phyloP scores from a whole-genome alignment of 768 basidiomycete species.

The Trametes sanguinea region DNA sequence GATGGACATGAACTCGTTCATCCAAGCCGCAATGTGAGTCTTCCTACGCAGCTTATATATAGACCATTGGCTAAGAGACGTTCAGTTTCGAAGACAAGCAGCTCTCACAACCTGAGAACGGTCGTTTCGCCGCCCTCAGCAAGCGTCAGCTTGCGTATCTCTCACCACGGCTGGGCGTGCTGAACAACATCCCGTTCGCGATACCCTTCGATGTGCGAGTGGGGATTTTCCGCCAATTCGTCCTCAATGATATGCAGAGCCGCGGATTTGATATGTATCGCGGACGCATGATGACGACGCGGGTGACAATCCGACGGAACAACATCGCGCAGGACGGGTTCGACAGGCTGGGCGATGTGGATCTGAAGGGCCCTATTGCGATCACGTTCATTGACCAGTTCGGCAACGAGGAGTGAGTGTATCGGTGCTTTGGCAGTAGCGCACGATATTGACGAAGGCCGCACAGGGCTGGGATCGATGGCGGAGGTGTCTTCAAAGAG shows the following conservation, averaged over 20 bases:
- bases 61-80: not conserved
- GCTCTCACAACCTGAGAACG: constrained; percentile 34
- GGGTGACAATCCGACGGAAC: constrained; percentile 66
- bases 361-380: constrained; percentile 79
- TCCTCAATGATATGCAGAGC: constrained; percentile 57
- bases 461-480: constrained; percentile 85
- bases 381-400: constrained; percentile 94
- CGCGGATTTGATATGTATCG: constrained; percentile 26
- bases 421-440: not conserved
- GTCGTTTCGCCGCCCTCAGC: constrained; percentile 39
- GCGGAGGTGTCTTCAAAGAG: constrained; percentile 97
- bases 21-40: constrained; percentile 83
- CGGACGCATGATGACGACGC: constrained; percentile 31
- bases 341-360: constrained; percentile 72
- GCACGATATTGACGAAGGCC: constrained; percentile 1
- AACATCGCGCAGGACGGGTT: constrained; percentile 91
- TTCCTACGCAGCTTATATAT: too few relatives aligned
- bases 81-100: constrained; percentile 67
- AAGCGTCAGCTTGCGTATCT: constrained; percentile 75
- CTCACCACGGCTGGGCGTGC: constrained; percentile 83
- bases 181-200: constrained; percentile 95
- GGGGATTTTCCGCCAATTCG: constrained; percentile 83
- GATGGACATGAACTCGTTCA: constrained; percentile 68
- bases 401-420: constrained; percentile 76
- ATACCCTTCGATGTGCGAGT: constrained; percentile 94